Evolutionary conservation across 371 early-diverging fungal genomes (phyloP), one percentile per base, ranked within the genome.

Genomic region (Mortierella sp.): DNA sequence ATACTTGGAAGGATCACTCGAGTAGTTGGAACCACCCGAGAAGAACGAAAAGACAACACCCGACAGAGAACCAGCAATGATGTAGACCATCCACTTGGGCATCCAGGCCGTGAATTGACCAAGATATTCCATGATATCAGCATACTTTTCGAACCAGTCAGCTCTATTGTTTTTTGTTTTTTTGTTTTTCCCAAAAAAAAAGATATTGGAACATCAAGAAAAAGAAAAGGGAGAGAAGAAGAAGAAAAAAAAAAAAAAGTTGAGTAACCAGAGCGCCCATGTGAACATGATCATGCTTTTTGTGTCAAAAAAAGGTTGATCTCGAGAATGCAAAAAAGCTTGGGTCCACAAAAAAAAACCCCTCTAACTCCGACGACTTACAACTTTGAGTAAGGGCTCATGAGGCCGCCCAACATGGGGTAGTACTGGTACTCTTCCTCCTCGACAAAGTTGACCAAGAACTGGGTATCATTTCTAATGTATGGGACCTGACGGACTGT

Each of bases 401-500:
- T 68, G 56, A 62, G 62, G 1, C 79, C 79, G 57, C 50, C 30
- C 69, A 77, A 14, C 60, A 69, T 25, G 25, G 69, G 57, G 28
- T 77, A 77, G 59, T 44, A 44, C 66, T 77, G 29, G 70, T 77
- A 77, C 30, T 56, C 50, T 45, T 77, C 79, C 56, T 77, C 79
- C 57, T 77, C 79, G 45, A 77, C 69, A 53, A 77, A 77, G 51
- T 68, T 58, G 70, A 77, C 48, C 60, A 77, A 55, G 66, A 61
- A 77, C 66, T 77, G 64, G 62, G 79, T 77, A 57, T 77, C 56
- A 60, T 77, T 77, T 7, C 72, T 48, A 43, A 48, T 58, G 62
- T 77, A 72, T 7, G 79, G 79, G 47, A 77, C 66, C 65, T 72
- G 72, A 23, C 66, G 72, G 73, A 77, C 77, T 76, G 66, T 52